Percentiles rank a stretch among this genome's conserved stretches.
Evolutionary conservation across 192 early-diverging fungal species (phyloP).

Genomic region (Geranomyces variabilis): DNA sequence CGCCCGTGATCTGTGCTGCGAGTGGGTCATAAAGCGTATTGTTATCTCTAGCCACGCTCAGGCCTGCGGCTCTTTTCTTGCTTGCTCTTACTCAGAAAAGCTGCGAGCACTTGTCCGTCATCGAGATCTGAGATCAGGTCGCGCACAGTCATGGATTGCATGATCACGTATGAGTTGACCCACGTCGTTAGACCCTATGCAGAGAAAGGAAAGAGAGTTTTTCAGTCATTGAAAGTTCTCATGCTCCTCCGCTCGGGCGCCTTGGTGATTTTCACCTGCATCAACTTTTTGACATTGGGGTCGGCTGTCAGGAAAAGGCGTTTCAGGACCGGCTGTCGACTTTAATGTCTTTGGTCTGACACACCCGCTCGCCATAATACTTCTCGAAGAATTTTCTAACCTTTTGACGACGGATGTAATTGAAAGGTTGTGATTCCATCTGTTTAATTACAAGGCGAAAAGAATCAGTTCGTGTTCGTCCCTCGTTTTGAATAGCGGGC

Average conservation of each 20-base stretch:
- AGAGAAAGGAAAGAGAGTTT: neutral
- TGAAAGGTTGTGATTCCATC: constrained; percentile 9
- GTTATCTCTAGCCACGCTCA: no score
- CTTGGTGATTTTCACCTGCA: constrained; percentile 9
- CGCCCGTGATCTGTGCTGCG: constrained; percentile 35
- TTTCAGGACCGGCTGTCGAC: neutral
- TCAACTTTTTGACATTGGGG: constrained; percentile 23
- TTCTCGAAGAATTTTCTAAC: neutral
- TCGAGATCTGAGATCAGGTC: constrained; percentile 33
- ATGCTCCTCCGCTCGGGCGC: no score
- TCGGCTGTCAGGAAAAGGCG: constrained; percentile 11
- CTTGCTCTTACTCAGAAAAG: constrained; percentile 27
- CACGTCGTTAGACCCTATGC: constrained; percentile 36
- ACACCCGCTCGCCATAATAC: no score
- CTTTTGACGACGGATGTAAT: constrained; percentile 28
- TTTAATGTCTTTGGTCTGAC: neutral
- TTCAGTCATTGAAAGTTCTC: neutral
- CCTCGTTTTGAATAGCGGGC: no score
- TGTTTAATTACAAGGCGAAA: neutral
- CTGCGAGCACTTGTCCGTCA: constrained; percentile 32
- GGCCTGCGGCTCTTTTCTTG: no score
- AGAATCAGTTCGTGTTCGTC: no score
- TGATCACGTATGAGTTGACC: constrained; percentile 33
- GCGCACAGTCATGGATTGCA: constrained; percentile 26
- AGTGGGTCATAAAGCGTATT: neutral